A percentile compares a stretch with the other conserved stretches of the same genome.
phyloP scores from a whole-genome alignment of 352 stramenopile genomes.

The Phytophthora aleatoria region DNA sequence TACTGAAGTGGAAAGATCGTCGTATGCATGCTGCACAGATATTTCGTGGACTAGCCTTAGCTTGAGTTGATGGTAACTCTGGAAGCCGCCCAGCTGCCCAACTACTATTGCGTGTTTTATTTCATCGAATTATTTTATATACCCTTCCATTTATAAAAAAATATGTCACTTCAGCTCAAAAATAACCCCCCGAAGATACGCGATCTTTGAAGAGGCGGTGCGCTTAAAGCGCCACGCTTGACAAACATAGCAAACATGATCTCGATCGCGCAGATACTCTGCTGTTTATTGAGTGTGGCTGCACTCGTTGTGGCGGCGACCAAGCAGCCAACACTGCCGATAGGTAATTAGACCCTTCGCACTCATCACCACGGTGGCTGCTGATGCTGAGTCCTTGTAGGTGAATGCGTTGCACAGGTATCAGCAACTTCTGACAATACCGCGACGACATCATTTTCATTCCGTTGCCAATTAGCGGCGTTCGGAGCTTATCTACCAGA shows the following conservation, averaged over 20 bases:
- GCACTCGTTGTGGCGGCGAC: neutral
- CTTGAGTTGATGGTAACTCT: too few relatives aligned
- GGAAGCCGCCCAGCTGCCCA: too few relatives aligned
- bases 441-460: slow-evolving; percentile 1
- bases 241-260: slow-evolving; percentile 28
- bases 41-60: too few relatives aligned
- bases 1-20: too few relatives aligned
- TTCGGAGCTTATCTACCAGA: slow-evolving; percentile 36
- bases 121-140: too few relatives aligned
- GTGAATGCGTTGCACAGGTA: slow-evolving; percentile 8
- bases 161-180: too few relatives aligned
- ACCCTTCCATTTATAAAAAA: too few relatives aligned
- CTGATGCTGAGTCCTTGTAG: slow-evolving; percentile 12
- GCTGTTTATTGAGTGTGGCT: slow-evolving; percentile 1
- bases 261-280: slow-evolving; percentile 6
- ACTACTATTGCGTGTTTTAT: too few relatives aligned
- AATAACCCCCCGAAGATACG: slow-evolving; percentile 3
- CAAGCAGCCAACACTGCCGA: slow-evolving; percentile 22
- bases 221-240: slow-evolving; percentile 17
- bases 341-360: slow-evolving; percentile 12
- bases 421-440: neutral
- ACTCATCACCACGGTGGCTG: neutral
- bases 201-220: slow-evolving; percentile 28
- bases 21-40: too few relatives aligned
- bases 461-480: slow-evolving; percentile 39